A percentile compares a stretch with the other conserved stretches of the same genome.
phyloP scores from a whole-genome alignment of 2,329 filamentous ascomycete genomes.

The Colletotrichum sansevieriae region DNA sequence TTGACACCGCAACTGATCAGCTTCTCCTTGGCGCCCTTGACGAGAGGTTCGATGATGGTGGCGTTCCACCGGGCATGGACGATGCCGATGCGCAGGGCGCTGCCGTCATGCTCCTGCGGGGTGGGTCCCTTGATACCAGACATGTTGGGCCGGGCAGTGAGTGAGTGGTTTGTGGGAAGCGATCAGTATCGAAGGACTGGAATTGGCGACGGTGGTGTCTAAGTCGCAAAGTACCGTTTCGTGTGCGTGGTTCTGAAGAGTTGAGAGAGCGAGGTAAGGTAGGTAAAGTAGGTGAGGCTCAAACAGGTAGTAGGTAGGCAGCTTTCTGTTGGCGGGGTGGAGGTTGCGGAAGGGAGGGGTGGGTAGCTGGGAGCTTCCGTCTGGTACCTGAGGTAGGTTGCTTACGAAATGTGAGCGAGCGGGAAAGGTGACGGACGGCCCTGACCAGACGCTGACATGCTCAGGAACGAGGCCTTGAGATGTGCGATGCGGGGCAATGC shows the following conservation, averaged over 20 bases:
- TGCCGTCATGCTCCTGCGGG: slow-evolving; percentile 73
- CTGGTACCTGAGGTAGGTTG: background rate
- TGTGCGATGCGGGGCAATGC: slow-evolving; percentile 40
- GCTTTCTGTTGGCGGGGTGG: slow-evolving; percentile 13
- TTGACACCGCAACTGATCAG: slow-evolving; percentile 84
- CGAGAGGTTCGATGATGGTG: slow-evolving; percentile 86
- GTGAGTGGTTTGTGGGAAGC: too few relatives aligned
- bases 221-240: background rate
- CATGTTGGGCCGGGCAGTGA: slow-evolving; percentile 48
- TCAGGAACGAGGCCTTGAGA: slow-evolving; percentile 38
- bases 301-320: background rate
- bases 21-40: slow-evolving; percentile 83
- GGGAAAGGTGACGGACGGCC: background rate
- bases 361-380: slow-evolving; percentile 12
- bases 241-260: background rate
- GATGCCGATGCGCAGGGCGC: slow-evolving; percentile 88
- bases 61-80: slow-evolving; percentile 97
- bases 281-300: background rate
- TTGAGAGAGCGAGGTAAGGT: background rate
- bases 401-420: slow-evolving; percentile 10
- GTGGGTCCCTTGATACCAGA: slow-evolving; percentile 69
- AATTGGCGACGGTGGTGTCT: too few relatives aligned
- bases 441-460: slow-evolving; percentile 1
- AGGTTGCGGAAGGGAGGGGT: slow-evolving; percentile 21
- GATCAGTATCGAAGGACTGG: background rate